Evolutionary conservation across 768 basidiomycete species (phyloP).

Genomic region (Agrocybe chaxingu): DNA sequence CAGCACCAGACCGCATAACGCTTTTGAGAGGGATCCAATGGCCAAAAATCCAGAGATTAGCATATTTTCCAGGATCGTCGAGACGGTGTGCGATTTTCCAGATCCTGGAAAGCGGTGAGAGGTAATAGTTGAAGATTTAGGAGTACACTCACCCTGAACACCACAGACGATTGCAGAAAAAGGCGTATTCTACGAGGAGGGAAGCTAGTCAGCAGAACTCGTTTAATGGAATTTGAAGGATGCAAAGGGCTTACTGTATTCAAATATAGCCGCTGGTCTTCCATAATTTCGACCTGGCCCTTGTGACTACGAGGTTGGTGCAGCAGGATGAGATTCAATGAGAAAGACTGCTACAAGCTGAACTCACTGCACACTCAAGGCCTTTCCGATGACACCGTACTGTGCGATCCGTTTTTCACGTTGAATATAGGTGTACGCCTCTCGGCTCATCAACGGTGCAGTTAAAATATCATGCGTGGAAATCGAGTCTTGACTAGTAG

Average conservation of each 20-base stretch:
- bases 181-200: slow-evolving; percentile 55
- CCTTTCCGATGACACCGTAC: slow-evolving; percentile 61
- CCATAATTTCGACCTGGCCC: slow-evolving; percentile 25
- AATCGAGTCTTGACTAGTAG: slow-evolving; percentile 13
- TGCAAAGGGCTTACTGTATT: slow-evolving; percentile 51
- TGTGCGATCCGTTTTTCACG: slow-evolving; percentile 37
- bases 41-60: slow-evolving; percentile 48
- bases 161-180: slow-evolving; percentile 77
- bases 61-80: slow-evolving; percentile 68
- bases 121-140: background rate
- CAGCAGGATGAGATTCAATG: background rate
- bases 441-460: slow-evolving; percentile 50
- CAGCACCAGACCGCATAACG: slow-evolving; percentile 62
- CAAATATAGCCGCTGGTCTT: slow-evolving; percentile 57
- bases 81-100: slow-evolving; percentile 72
- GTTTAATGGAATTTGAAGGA: background rate
- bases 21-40: slow-evolving; percentile 49
- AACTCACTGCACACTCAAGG: slow-evolving; percentile 42
- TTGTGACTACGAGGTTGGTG: slow-evolving; percentile 27
- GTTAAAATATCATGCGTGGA: slow-evolving; percentile 37
- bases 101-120: slow-evolving; percentile 38
- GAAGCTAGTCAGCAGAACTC: background rate
- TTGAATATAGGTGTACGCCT: slow-evolving; percentile 36
- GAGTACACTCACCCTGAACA: slow-evolving; percentile 44
- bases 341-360: background rate